A percentile compares a stretch with the other conserved stretches of the same genome.
Evolutionary conservation across 805 yeast species (phyloP).

Genomic region (Wickerhamomyces hampshirensis): DNA sequence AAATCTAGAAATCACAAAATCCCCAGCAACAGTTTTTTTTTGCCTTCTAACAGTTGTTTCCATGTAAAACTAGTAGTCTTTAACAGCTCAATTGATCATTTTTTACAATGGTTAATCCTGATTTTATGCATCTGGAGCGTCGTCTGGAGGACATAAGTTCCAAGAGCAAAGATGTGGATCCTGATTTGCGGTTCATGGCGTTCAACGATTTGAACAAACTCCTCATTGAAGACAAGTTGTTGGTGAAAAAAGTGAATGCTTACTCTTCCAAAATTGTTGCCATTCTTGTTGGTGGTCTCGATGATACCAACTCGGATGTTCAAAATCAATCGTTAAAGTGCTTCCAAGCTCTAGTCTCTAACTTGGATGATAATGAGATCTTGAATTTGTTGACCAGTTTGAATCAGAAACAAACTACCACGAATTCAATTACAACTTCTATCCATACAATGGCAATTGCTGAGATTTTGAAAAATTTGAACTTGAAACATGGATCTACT

Average conservation of each 20-base stretch:
- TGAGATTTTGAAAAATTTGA: conserved; percentile 22
- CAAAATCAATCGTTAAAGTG: conserved; percentile 69
- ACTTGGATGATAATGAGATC: conserved; percentile 22
- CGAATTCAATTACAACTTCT: conserved; percentile 25
- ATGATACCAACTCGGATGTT: conserved; percentile 66
- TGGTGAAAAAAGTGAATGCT: conserved; percentile 24
- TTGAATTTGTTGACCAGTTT: conserved; percentile 15
- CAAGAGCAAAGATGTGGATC: conserved; percentile 61
- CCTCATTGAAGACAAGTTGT: conserved; percentile 26
- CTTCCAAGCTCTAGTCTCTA: conserved; percentile 34
- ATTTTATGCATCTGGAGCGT: conserved; percentile 26
- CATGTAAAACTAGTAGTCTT: neutral
- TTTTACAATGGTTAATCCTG: conserved; percentile 14
- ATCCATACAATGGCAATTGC: conserved; percentile 25
- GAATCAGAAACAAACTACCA: conserved; percentile 16
- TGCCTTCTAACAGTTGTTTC: neutral
- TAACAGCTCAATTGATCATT: neutral
- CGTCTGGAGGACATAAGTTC: conserved; percentile 28
- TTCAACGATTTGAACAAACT: conserved; percentile 61
- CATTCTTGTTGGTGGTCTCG: conserved; percentile 39
- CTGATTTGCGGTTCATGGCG: conserved; percentile 84
- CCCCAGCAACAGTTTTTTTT: no score
- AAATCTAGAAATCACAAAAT: no score
- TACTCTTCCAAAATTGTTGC: conserved; percentile 33
- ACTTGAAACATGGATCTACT: conserved; percentile 19